These are phyloP conservation scores for Alternaria ethzedia DNA, from an alignment of 2,329 filamentous ascomycete genomes.

Conservation along the genomic window DNA sequence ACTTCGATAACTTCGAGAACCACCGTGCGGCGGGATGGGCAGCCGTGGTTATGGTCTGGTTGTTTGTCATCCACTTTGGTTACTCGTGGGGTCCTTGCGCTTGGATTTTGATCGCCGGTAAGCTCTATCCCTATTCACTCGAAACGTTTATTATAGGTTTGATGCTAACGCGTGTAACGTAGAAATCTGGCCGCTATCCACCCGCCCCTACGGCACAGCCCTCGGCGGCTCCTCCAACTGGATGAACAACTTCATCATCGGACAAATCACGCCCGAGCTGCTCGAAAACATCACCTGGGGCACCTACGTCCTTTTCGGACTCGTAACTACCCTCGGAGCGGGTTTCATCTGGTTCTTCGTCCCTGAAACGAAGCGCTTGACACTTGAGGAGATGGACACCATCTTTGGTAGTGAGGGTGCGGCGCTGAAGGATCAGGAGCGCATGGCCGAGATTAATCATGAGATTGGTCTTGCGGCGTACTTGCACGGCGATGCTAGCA, in stretches of 20 bases:
- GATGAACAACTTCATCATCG: constrained; percentile 67
- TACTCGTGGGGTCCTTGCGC: constrained; percentile 77
- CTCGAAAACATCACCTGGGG: constrained; percentile 69
- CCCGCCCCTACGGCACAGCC: constrained; percentile 71
- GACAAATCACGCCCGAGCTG: constrained; percentile 74
- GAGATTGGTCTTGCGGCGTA: constrained; percentile 68
- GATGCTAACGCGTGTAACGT: too few relatives aligned
- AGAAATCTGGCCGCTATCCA: constrained; percentile 75
- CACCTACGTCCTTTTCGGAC: constrained; percentile 74
- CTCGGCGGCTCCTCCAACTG: constrained; percentile 63
- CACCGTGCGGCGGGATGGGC: constrained; percentile 69
- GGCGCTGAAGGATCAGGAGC: constrained; percentile 69
- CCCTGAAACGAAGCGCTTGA: constrained; percentile 61
- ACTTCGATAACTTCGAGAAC: constrained; percentile 65
- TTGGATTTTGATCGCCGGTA: constrained; percentile 71
- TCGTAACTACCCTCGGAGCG: constrained; percentile 68
- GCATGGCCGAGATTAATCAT: constrained; percentile 73
- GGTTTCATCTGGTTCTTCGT: constrained; percentile 60
- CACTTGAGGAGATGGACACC: constrained; percentile 66
- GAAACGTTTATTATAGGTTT: too few relatives aligned
- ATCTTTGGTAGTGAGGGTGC: constrained; percentile 71
- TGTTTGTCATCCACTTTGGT: constrained; percentile 77
- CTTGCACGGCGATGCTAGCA: constrained; percentile 6
- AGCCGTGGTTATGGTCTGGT: constrained; percentile 72
- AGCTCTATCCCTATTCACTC: neutral